Evolutionary conservation across 768 basidiomycete genomes (phyloP), one percentile per base, ranked within the genome.

Genomic region (Leccinum disarticulatum): DNA sequence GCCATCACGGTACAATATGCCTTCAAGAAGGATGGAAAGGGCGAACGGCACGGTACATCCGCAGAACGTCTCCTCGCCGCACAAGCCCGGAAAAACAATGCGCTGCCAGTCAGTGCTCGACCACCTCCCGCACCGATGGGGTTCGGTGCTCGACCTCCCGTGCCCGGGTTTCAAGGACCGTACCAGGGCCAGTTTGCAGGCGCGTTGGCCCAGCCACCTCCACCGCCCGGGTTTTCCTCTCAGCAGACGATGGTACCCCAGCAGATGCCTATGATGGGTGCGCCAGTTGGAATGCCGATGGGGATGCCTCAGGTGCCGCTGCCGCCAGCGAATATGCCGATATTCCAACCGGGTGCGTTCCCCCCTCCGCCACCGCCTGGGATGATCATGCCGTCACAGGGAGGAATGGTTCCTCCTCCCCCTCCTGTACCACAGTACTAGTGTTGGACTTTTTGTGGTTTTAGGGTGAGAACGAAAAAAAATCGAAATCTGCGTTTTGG

Each of bases 1-100:
- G 90, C 95, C 56, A 93, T 99, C 70, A 87, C 90, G 17, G 95
- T 97, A 11, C 95, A 98, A 72, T 99, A 97, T 73, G 96, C 97
- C 2, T 98, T 98, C 83, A 98, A 99, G 78, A 98, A 98, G 77
- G 97, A 98, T 69, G 95, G 93, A 48, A 96, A 98, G 71, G 96
- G 96, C 58, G 97, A 99, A 74, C 85, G 97, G 5, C 97, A 98
- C 69, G 97, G 97, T 30, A 97, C 96, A 11, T 81, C 90, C 15
- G 95, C 97, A n/a, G 97, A 99, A 77, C 87, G 97, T 58, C 85
- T 98, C 35, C 84, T 99, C 66, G 95, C 95, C 3, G 87, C 94
- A 2, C 95, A 98, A 74, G 97, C 96, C 51, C 85, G 48, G 93
- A 97, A 96, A 77, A 95, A 96, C 76, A 95, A 95, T 65, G 93